These are phyloP conservation scores for Lachancea quebecensis DNA, from an alignment of 805 yeast species.

Conservation along the genomic window DNA sequence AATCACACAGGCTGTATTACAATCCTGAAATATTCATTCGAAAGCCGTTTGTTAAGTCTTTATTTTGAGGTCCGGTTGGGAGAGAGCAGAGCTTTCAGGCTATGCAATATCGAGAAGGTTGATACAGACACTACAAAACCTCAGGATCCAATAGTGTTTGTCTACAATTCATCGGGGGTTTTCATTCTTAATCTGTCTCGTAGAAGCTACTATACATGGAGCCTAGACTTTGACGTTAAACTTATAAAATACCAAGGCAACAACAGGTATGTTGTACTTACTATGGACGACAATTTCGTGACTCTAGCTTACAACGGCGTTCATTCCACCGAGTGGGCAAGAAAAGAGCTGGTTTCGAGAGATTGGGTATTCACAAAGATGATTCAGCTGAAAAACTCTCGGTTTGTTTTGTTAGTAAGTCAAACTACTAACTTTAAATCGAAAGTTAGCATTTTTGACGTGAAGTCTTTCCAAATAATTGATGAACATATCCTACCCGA, in stretches of 20 bases:
- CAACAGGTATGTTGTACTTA: background rate
- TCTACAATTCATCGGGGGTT: background rate
- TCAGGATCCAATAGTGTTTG: background rate
- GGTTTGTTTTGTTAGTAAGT: background rate
- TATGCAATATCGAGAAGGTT: background rate
- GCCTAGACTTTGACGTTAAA: background rate
- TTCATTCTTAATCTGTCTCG: background rate
- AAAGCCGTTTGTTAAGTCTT: too few relatives aligned
- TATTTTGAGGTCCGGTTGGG: too few relatives aligned
- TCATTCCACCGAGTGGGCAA: background rate
- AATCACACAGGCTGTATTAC: background rate
- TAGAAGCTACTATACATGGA: background rate
- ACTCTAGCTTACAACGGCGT: background rate
- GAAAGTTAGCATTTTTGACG: background rate
- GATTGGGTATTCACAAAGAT: background rate
- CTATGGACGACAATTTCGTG: background rate
- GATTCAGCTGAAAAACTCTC: slow-evolving; percentile 1
- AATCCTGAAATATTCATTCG: background rate
- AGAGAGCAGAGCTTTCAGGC: too few relatives aligned
- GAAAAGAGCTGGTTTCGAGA: background rate
- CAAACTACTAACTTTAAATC: background rate
- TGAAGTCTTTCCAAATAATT: background rate
- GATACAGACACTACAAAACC: background rate
- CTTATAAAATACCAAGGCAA: background rate
- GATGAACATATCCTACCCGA: background rate